Conservation (phyloP, 345 rosid species). For the Ailanthus altissimus region DNA sequence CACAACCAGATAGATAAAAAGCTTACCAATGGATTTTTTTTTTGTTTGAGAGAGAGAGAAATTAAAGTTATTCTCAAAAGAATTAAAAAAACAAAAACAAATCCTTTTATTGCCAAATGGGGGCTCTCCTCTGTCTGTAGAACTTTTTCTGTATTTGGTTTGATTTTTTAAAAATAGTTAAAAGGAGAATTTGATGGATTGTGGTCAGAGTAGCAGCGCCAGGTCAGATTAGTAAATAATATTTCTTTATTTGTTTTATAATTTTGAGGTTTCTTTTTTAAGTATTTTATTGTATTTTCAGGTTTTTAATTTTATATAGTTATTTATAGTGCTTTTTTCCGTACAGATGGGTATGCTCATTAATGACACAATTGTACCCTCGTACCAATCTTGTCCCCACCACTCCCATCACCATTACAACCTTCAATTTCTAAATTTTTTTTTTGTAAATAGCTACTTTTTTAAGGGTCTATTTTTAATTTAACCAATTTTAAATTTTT, state of each 20-base stretch:
- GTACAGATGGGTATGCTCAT: conserved; percentile 17
- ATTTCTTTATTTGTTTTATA: too few relatives aligned
- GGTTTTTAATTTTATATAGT: too few relatives aligned
- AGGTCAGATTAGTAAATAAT: too few relatives aligned
- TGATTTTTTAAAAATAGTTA: background rate
- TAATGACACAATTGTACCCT: conserved; percentile 16
- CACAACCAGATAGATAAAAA: conserved; percentile 1
- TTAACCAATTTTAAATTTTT: too few relatives aligned
- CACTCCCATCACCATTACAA: background rate
- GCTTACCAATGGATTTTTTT: conserved; percentile 6
- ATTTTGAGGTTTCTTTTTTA: too few relatives aligned
- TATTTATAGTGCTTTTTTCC: background rate
- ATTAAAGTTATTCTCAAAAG: background rate
- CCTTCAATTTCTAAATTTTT: background rate
- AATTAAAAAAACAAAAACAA: background rate
- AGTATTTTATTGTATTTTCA: too few relatives aligned
- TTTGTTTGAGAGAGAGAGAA: background rate
- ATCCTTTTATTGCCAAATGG: conserved; percentile 15
- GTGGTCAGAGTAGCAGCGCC: background rate
- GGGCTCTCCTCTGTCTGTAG: background rate
- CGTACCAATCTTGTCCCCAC: conserved; percentile 20
- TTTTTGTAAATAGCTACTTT: too few relatives aligned
- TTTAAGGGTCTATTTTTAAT: too few relatives aligned
- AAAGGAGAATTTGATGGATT: background rate
- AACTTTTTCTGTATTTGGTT: background rate